phyloP scores from a whole-genome alignment of 2,329 filamentous ascomycete genomes.

The Botrytis squamosa region DNA sequence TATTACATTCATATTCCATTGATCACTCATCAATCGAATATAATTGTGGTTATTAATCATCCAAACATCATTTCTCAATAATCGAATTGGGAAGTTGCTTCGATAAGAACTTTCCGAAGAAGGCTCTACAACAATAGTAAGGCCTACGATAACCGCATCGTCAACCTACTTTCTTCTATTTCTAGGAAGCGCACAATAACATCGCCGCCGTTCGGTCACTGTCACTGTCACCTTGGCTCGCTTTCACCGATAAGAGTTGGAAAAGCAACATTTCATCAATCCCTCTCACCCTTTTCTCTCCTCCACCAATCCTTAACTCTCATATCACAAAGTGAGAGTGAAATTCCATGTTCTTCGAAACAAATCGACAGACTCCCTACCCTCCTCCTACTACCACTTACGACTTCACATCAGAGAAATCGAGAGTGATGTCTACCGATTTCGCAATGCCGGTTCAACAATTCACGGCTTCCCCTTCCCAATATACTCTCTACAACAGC shows the following conservation, averaged over 20 bases:
- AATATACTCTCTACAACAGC: slow-evolving; percentile 37
- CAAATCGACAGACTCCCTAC: slow-evolving; percentile 28
- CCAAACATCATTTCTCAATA: slow-evolving; percentile 1
- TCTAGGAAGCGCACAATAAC: slow-evolving; percentile 18
- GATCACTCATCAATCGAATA: slow-evolving; percentile 14
- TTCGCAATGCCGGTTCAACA: slow-evolving; percentile 40
- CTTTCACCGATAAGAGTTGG: not conserved
- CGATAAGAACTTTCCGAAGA: not conserved
- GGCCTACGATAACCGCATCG: slow-evolving; percentile 33
- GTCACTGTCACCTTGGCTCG: slow-evolving; percentile 9
- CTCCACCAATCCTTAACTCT: not conserved
- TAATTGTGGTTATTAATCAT: slow-evolving; percentile 11
- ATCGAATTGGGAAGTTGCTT: not conserved
- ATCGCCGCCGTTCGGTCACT: slow-evolving; percentile 14
- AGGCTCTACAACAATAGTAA: slow-evolving; percentile 16
- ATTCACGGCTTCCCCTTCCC: slow-evolving; percentile 38
- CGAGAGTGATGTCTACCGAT: slow-evolving; percentile 35
- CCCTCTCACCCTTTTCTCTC: not conserved
- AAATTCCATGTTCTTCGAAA: slow-evolving; percentile 22
- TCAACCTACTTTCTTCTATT: slow-evolving; percentile 18
- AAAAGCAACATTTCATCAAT: slow-evolving; percentile 25
- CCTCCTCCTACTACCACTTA: slow-evolving; percentile 26
- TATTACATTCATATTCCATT: not conserved
- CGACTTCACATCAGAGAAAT: slow-evolving; percentile 24
- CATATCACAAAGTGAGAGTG: slow-evolving; percentile 14